Evolutionary conservation across 345 rosid genomes (phyloP), one percentile per base, ranked within the genome.

Genomic region (Luvunga scandens): DNA sequence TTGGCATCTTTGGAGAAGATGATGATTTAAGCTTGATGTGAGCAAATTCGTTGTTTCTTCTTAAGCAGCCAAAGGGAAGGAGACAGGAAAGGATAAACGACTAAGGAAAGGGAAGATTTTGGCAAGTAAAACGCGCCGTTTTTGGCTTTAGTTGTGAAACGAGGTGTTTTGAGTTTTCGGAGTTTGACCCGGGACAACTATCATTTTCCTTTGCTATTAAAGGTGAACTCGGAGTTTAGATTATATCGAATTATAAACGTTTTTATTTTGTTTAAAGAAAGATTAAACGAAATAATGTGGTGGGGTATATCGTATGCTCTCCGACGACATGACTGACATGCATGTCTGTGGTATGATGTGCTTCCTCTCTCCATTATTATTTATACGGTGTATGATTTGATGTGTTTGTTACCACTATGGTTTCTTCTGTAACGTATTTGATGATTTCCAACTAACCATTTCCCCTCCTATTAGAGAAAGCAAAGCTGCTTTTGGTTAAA

Each of bases 1-100:
- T 64, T 1, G 88, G 88, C 95, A 91, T 91, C 75, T 71, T 75
- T 67, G 83, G 13, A 30, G 72, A 7, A 55, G 75, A 55, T n/a
- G n/a, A n/a, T n/a, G n/a, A n/a, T n/a, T n/a, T n/a, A n/a, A n/a
- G n/a, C n/a, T n/a, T n/a, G n/a, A n/a, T n/a, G n/a, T n/a, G n/a
- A n/a, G n/a, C n/a, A n/a, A n/a, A n/a, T n/a, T n/a, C n/a, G n/a
- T n/a, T n/a, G n/a, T n/a, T n/a, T n/a, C n/a, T n/a, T n/a, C n/a
- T n/a, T n/a, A n/a, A n/a, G n/a, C n/a, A n/a, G n/a, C n/a, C n/a
- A n/a, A n/a, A n/a, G n/a, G n/a, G n/a, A n/a, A n/a, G n/a, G n/a
- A n/a, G n/a, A n/a, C n/a, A n/a, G n/a, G n/a, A n/a, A n/a, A n/a
- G n/a, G n/a, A n/a, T n/a, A n/a, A n/a, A n/a, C n/a, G n/a, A n/a